phyloP scores from a whole-genome alignment of 805 yeast species.

The Starmera caribaea region DNA sequence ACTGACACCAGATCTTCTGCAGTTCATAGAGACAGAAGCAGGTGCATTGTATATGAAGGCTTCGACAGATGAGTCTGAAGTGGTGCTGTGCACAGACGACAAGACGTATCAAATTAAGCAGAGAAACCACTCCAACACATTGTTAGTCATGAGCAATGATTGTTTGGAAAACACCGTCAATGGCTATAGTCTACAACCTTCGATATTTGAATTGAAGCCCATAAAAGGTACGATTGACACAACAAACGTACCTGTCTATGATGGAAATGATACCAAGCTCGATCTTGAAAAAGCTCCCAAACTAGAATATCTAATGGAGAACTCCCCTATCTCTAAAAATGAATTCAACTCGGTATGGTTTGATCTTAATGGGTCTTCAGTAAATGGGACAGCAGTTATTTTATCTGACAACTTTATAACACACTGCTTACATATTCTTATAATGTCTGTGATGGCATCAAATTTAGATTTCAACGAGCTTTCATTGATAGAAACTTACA shows the following conservation, averaged over 20 bases:
- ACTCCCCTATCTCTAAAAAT: constrained; percentile 42
- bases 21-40: constrained; percentile 21
- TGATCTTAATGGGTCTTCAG: constrained; percentile 42
- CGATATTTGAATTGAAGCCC: constrained; percentile 28
- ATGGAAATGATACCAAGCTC: constrained; percentile 18
- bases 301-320: constrained; percentile 24
- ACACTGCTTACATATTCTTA: constrained; percentile 23
- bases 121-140: constrained; percentile 81
- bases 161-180: constrained; percentile 20
- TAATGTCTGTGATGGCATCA: constrained; percentile 30
- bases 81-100: constrained; percentile 51
- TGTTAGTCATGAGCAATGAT: constrained; percentile 36
- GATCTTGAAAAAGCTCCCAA: constrained; percentile 3
- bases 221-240: constrained; percentile 23
- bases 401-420: constrained; percentile 25
- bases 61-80: constrained; percentile 24
- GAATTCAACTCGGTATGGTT: constrained; percentile 50
- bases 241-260: constrained; percentile 25
- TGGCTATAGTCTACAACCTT: constrained; percentile 24
- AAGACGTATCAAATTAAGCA: constrained; percentile 61
- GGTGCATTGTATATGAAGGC: constrained; percentile 21
- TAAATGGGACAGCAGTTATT: constrained; percentile 33
- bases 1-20: constrained; percentile 38
- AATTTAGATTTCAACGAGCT: constrained; percentile 20
- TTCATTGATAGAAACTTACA: constrained; percentile 19